Base-by-base conservation (phyloP, 2,329 filamentous ascomycete species). In the Fulvia fulva region DNA sequence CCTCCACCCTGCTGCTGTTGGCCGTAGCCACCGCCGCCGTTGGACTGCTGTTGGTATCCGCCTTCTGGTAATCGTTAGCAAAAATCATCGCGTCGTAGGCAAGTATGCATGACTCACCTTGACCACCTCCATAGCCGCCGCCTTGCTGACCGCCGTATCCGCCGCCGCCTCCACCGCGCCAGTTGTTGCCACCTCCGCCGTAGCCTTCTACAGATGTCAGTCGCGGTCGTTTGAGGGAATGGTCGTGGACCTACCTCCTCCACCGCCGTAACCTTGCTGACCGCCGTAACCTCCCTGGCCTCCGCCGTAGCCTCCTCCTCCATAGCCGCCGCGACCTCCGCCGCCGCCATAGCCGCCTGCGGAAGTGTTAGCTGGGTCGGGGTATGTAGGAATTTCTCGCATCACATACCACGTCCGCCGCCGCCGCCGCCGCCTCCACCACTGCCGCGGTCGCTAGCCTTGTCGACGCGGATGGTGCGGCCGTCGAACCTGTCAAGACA, bases 381-480 rank as follows among this genome's bases (percentile, higher is more conserved):
- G 19, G 3, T 14, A 32, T 19, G 11, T 34, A 22, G 30, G 45
- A 21, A 47, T 51, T 34, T 12, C 53, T 46, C 32, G 3, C 1
- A 1, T n/a, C 37, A 23, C 52, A 62, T 70, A 75, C 72, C 71
- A 58, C 72, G 72, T 41, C 68, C 66, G 49, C 72, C 70, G 26
- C 74, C 69, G 53, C 71, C 71, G 34, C 81, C 79, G 54, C 83
- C 80, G 53, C 80, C 80, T 54, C 85, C 83, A 54, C 82, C 82
- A 49, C 85, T 80, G 49, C 85, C 84, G 65, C 87, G 87, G 76
- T 97, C 92, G 58, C 91, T 92, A 62, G 92, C 94, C 77, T 92
- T 96, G 79, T 97, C 93, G 65, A 99, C 93, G 68, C 93, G 91
- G 74, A 99, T 97, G 65, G 85, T 86, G 68, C 93, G 90, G 65